These are phyloP conservation scores for Kluyveromyces dobzhanskii DNA, from an alignment of 805 yeast species.

Conservation along the genomic window DNA sequence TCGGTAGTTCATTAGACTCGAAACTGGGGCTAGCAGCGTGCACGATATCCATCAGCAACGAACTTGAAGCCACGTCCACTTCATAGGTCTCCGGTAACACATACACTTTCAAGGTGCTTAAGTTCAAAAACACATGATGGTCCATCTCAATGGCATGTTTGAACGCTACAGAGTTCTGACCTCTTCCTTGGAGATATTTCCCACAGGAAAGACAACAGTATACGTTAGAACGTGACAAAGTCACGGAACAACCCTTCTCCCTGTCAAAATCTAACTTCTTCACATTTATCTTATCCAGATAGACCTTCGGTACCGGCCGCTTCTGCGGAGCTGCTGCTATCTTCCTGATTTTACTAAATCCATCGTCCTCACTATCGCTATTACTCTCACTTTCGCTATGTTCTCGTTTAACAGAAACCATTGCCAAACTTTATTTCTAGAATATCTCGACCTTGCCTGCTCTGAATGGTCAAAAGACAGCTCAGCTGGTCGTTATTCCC, in stretches of 20 bases:
- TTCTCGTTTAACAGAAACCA: no score
- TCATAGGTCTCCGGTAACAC: conserved; percentile 55
- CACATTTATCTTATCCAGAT: conserved; percentile 18
- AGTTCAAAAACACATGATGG: conserved; percentile 57
- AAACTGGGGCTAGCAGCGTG: conserved; percentile 46
- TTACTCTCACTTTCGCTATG: no score
- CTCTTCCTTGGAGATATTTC: conserved; percentile 61
- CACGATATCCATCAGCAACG: conserved; percentile 43
- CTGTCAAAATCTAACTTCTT: conserved; percentile 53
- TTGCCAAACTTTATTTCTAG: no score
- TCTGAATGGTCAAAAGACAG: no score
- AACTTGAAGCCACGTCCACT: conserved; percentile 23
- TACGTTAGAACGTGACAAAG: conserved; percentile 51
- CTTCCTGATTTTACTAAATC: no score
- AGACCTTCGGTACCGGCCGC: no score
- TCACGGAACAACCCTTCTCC: conserved; percentile 56
- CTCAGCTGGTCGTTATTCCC: no score
- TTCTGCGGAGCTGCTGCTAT: no score
- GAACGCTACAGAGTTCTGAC: conserved; percentile 56
- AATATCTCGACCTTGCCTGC: no score
- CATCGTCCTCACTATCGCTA: no score
- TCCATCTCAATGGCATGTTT: conserved; percentile 53
- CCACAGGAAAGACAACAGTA: conserved; percentile 73
- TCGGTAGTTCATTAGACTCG: conserved; percentile 25
- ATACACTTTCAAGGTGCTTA: conserved; percentile 41